A percentile compares a stretch with the other conserved stretches of the same genome.
These are phyloP conservation scores for Flaveria sonorensis DNA, from an alignment of 129 eudicot genomes.

Conservation along the genomic window DNA sequence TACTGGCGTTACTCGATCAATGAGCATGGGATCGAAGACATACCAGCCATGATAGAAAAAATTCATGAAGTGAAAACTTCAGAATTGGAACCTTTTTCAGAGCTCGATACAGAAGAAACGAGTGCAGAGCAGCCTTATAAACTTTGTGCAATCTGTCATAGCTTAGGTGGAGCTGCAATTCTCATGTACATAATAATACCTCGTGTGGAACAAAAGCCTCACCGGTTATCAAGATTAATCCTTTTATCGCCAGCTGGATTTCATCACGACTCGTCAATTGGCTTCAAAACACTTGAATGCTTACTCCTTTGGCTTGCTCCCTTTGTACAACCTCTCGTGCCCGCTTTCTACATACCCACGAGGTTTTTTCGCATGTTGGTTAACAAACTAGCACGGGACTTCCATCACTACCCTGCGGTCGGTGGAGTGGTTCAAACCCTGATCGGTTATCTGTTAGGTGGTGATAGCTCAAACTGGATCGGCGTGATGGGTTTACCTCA, in stretches of 20 bases:
- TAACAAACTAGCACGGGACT: slow-evolving; percentile 89
- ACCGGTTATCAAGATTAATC: slow-evolving; percentile 78
- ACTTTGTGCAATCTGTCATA: slow-evolving; percentile 75
- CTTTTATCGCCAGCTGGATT: slow-evolving; percentile 93
- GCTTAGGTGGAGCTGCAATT: slow-evolving; percentile 94
- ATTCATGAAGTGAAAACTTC: slow-evolving; percentile 76
- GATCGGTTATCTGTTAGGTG: slow-evolving; percentile 79
- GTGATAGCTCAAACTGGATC: slow-evolving; percentile 94
- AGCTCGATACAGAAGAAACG: slow-evolving; percentile 41
- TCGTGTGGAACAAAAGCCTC: slow-evolving; percentile 70
- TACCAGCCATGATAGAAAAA: slow-evolving; percentile 89
- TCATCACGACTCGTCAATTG: slow-evolving; percentile 71
- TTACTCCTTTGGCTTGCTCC: slow-evolving; percentile 63
- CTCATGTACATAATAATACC: slow-evolving; percentile 76
- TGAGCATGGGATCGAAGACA: slow-evolving; percentile 83
- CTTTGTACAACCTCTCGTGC: slow-evolving; percentile 53
- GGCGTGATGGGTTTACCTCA: slow-evolving; percentile 87
- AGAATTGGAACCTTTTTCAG: slow-evolving; percentile 44
- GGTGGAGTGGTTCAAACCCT: slow-evolving; percentile 96
- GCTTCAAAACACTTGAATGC: slow-evolving; percentile 57
- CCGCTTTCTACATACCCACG: slow-evolving; percentile 88
- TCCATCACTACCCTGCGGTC: slow-evolving; percentile 92
- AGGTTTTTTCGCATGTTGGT: slow-evolving; percentile 89
- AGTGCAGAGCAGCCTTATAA: slow-evolving; percentile 65
- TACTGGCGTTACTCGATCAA: slow-evolving; percentile 92